Base-by-base conservation (phyloP, 495 filamentous ascomycete genomes). In the Aspergillus leporis region DNA sequence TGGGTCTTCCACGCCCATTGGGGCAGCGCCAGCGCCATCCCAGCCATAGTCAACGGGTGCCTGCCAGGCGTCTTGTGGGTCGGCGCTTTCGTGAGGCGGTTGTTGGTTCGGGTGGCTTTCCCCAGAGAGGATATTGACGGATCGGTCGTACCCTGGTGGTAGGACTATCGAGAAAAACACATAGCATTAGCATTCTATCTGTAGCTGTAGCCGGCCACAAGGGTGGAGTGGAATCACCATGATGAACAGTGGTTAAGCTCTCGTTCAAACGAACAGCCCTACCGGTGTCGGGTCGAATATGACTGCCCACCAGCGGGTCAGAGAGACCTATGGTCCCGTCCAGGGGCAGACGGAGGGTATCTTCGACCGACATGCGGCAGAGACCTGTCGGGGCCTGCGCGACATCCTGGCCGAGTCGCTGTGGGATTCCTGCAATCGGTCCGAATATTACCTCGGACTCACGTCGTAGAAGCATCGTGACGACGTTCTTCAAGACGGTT, bases 371-470 rank as follows among this genome's bases (percentile, higher is more conserved):
- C 51, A 67, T 60, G 1, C 25, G 43, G 9, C 32, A 16, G 3
- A 46, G 40, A 12, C 60, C 57, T 16, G 45, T 18, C n/a, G 48
- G n/a, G 12, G 38, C n/a, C 18, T 61, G 55, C 6, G 58, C 38
- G 30, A 41, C 12, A 3, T 56, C 43, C 13, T 56, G 40, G 9
- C 45, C 21, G 4, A 46, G 8, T 19, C 19, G 14, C 14, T 55
- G 22, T 10, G 41, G 48, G 5, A 53, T 32, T 9, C 45, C 59
- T 0, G 62, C 49, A n/a, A 70, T 56, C 8, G 65, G 65, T 8
- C 60, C 65, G 21, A 70, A 62, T 34, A 70, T 70, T 14, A 61
- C 59, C 13, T 60, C 61, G 1, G 65, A 68, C 43, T 70, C 68
- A 0, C 68, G 65, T 7, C 58, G 61, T 22, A 70, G 61, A 10